Base-by-base conservation (phyloP, 768 basidiomycete genomes). In the Leccinum rimulosum region DNA sequence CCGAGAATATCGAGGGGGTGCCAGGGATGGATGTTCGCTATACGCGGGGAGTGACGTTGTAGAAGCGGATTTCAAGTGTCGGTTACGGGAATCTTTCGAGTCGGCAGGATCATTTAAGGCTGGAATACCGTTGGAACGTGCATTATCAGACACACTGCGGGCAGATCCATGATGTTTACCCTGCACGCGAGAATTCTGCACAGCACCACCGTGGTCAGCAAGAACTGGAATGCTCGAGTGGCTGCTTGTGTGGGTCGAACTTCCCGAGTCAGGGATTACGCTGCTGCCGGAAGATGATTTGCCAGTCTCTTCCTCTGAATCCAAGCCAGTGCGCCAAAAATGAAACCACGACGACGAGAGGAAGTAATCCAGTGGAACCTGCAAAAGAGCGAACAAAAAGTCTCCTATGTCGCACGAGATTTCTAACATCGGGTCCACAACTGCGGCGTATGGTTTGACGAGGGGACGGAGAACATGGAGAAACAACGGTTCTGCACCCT, bases 401-500 rank as follows among this genome's bases (percentile, higher is more conserved):
- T 93, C 91, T 22, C 88, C 86, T 49, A 86, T 64, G 71, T 86
- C 83, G 53, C 83, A 79, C 38, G 78, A 72, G 27, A 88, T 61
- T 55, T 90, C 87, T 30, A 92, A 76, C 12, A 80, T 57, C 15
- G 83, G 76, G 67, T 94, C 92, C 36, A 93, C 73, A 1, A 86
- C 80, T 6, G 76, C 64, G 14, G 82, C 80, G 65, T 94, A 90
- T 6, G 92, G 92, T 67, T 86, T 89, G 65, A 93, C 70, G 33
- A 89, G 67, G 15, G 93, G 92, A 19, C 92, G 88, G 11, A 94
- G 80, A 56, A 93, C 72, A 70, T 94, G 89, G 19, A 94, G 78
- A 66, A 84, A 91, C 49, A 94, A 82, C 7, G 92, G 93, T 73
- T 94, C 93, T 30, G 93, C 89, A 28, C 90, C 91, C 92, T 94